These are phyloP conservation scores for Boechera retrofracta DNA, from an alignment of 345 rosid species.

Conservation along the genomic window DNA sequence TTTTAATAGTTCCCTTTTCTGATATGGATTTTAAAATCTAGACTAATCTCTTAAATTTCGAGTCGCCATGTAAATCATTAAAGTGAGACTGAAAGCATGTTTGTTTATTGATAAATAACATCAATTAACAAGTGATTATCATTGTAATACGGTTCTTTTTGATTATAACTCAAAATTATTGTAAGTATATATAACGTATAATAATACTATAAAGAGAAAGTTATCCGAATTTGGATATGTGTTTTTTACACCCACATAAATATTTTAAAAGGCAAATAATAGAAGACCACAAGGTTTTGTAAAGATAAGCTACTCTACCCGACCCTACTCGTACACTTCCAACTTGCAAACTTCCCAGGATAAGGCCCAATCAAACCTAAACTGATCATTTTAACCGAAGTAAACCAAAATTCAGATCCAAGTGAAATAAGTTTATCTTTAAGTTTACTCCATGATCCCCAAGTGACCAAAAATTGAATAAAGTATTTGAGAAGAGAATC, in stretches of 20 bases:
- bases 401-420: conserved; percentile 1
- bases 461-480: conserved; percentile 8
- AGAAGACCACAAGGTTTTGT: conserved; percentile 43
- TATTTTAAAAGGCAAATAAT: conserved; percentile 35
- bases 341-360: conserved; percentile 30
- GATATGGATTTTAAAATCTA: not conserved
- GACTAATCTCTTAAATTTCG: not conserved
- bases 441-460: conserved; percentile 3
- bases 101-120: not conserved
- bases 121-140: not conserved
- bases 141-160: not conserved
- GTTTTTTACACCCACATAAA: conserved; percentile 38
- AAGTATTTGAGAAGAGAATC: conserved; percentile 15
- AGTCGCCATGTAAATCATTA: not conserved
- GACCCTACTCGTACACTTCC: conserved; percentile 18
- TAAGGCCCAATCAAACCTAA: conserved; percentile 7
- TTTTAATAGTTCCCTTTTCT: not conserved
- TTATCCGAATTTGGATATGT: conserved; percentile 40
- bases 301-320: conserved; percentile 26
- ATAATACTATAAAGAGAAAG: conserved; percentile 2
- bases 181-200: conserved; percentile 23
- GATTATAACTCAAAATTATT: conserved; percentile 3
- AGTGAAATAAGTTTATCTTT: not conserved
- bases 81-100: not conserved
- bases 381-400: not conserved